A percentile compares a stretch with the other conserved stretches of the same genome.
Evolutionary conservation across 202 grass and related monocot species (phyloP).

Genomic region (Zoysia matrella): DNA sequence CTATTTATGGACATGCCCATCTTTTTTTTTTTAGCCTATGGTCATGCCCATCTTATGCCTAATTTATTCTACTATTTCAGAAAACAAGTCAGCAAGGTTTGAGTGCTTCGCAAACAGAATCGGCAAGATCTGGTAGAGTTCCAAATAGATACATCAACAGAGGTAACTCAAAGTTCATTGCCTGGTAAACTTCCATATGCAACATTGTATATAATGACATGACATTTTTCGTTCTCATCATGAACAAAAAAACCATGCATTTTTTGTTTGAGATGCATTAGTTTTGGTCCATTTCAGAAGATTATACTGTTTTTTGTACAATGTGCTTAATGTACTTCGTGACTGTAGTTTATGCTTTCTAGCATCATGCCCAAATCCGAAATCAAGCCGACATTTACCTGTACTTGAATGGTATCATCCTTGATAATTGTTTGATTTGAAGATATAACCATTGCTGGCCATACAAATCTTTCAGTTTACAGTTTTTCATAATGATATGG

Average conservation of each 20-base stretch:
- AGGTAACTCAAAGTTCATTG: conserved; percentile 48
- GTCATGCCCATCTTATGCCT: conserved; percentile 17
- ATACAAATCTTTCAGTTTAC: not conserved
- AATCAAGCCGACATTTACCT: conserved; percentile 4
- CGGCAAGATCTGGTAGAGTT: conserved; percentile 47
- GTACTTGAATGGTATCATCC: not conserved
- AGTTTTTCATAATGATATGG: conserved; percentile 15
- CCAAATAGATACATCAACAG: conserved; percentile 43
- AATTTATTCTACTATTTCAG: conserved; percentile 36
- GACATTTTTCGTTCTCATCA: conserved; percentile 3
- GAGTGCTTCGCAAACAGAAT: conserved; percentile 38
- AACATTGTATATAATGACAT: conserved; percentile 1
- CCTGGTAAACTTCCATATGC: conserved; percentile 42
- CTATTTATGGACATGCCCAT: not conserved
- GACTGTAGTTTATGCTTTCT: not conserved
- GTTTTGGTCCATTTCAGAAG: not conserved
- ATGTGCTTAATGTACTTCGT: not conserved
- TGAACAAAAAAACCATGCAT: not conserved
- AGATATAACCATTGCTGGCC: not conserved
- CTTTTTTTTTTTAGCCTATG: no score
- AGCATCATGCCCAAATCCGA: not conserved
- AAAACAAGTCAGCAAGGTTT: conserved; percentile 40
- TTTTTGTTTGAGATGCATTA: conserved; percentile 7
- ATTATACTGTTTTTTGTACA: not conserved
- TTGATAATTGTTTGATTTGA: not conserved